These are phyloP conservation scores for Plasmodiophora brassicae DNA, from an alignment of 208 protist species.

Conservation along the genomic window DNA sequence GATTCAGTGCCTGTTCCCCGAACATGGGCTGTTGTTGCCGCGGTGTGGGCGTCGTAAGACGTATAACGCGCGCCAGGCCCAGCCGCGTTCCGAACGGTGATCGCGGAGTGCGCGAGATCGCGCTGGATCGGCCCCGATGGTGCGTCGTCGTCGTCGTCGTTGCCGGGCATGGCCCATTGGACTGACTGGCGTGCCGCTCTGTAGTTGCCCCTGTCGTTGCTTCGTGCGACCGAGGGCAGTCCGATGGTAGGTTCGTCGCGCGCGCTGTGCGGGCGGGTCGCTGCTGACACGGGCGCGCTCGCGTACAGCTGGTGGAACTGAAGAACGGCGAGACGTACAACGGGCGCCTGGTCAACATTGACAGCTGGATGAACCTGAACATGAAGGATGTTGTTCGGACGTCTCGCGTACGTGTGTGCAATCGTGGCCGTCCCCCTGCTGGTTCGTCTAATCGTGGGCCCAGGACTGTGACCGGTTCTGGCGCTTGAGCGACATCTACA, in stretches of 20 bases:
- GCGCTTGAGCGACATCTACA: constrained; percentile 69
- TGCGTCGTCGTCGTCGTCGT: too few species aligned
- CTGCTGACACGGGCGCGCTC: neutral
- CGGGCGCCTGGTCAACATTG: constrained; percentile 70
- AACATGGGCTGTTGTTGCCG: too few species aligned
- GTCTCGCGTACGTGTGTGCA: constrained; percentile 58
- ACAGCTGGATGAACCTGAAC: constrained; percentile 80
- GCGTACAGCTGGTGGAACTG: constrained; percentile 71
- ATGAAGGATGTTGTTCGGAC: constrained; percentile 72
- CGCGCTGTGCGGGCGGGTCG: neutral
- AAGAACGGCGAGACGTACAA: constrained; percentile 87
- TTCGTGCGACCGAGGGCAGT: constrained; percentile 58
- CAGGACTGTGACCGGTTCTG: constrained; percentile 76
- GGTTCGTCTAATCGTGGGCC: neutral
- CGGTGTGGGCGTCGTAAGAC: too few species aligned
- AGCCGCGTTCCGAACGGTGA: too few species aligned
- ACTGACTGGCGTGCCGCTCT: neutral
- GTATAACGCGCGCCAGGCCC: too few species aligned
- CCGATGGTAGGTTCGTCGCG: constrained; percentile 52
- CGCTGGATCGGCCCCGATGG: too few species aligned
- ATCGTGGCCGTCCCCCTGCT: neutral
- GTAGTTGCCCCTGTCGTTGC: constrained; percentile 62
- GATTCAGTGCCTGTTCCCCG: too few species aligned
- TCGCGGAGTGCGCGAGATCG: too few species aligned
- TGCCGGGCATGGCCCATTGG: too few species aligned